Base-by-base conservation (phyloP, 257 asterid genomes). In the Echites panduratus region DNA sequence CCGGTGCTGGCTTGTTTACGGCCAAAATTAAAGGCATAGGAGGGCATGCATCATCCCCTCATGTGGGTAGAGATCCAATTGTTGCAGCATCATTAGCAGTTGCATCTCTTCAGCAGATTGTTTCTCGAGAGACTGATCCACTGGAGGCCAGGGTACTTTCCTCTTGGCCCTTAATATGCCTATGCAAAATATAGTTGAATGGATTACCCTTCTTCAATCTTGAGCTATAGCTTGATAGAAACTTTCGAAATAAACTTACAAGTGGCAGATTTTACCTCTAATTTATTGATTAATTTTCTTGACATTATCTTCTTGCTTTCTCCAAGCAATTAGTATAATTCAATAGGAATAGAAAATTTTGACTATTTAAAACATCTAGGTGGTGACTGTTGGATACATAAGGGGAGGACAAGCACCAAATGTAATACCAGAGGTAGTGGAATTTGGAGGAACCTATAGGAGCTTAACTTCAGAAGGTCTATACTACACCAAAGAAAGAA, bases 61-160 rank as follows among this genome's bases (percentile, higher is more conserved):
- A 90, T 81, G 80, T 29, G 62, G 74, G 88, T 47, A 78, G 67
- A 65, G 97, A 90, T 79, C 93, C 97, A 32, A 62, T 84, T 77
- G 76, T 84, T 73, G 97, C 89, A n/a, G 86, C 85, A 57, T 83
- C 97, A 44, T 86, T 85, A 85, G 35, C 77, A 3, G 76, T 89
- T 74, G 84, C 89, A 69, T 88, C 97, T 24, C 87, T 90, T 65
- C 97, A 89, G 49, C 97, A 89, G 73, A 81, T 90, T 70, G 80
- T 90, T 83, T 90, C 97, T 7, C 85, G 97, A 29, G 96, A 90
- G 80, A 89, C 96, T 19, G 86, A 90, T 79, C 96, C 97, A 45
- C 82, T 89, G 19, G 87, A 87, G 70, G 66, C 96, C 59, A 80
- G 87, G 81, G 97, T 90, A 82, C 76, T 54, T 20, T 69, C 38